Conservation (phyloP, 164 flowering plant genomes). For the Tetracentron sinense region DNA sequence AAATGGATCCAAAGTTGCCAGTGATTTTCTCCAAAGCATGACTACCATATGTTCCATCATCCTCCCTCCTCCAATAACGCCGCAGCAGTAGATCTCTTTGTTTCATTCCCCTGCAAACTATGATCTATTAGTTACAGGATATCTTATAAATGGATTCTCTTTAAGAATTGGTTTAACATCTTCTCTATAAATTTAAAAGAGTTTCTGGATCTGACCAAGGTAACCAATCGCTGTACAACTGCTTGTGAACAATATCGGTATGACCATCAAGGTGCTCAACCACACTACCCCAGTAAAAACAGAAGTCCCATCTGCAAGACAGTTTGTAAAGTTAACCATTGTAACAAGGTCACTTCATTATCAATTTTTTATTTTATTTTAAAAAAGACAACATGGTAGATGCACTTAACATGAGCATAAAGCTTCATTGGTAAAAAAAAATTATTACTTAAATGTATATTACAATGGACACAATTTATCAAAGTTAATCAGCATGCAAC, state of each 20-base stretch:
- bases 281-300: conserved; percentile 59
- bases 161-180: background rate
- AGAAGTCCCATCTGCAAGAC: conserved; percentile 89
- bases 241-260: conserved; percentile 75
- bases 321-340: background rate
- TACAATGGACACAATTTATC: background rate
- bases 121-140: conserved; percentile 8
- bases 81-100: conserved; percentile 73
- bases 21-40: background rate
- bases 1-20: background rate
- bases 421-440: too few species aligned
- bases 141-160: conserved; percentile 2
- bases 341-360: background rate
- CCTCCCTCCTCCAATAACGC: conserved; percentile 96
- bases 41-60: conserved; percentile 96
- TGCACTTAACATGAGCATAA: too few species aligned
- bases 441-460: too few species aligned
- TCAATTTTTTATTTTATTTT: too few species aligned
- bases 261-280: conserved; percentile 95
- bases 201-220: conserved; percentile 57
- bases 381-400: background rate
- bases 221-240: conserved; percentile 64
- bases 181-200: background rate
- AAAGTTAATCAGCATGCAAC: background rate
- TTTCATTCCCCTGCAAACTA: conserved; percentile 72